phyloP scores from a whole-genome alignment of 176 grass and related monocot species.

The Lolium rigidum region DNA sequence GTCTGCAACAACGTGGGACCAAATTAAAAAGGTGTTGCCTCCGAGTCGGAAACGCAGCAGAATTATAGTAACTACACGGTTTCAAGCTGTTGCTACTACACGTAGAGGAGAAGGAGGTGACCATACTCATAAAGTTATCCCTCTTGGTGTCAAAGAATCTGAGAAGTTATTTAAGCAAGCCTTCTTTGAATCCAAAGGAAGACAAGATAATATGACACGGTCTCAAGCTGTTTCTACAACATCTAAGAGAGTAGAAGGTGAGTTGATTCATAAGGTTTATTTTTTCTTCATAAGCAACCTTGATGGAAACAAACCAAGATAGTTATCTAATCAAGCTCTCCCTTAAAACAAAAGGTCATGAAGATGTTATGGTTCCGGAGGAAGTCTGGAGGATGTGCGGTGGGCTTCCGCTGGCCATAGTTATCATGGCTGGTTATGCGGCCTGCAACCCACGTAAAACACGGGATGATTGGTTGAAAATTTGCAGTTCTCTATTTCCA shows the following conservation, averaged over 20 bases:
- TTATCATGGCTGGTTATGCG: slow-evolving; percentile 11
- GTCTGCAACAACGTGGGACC: background rate
- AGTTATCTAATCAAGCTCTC: too few relatives aligned
- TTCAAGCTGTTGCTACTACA: background rate
- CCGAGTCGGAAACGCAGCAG: background rate
- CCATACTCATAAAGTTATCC: background rate
- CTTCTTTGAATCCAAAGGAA: background rate
- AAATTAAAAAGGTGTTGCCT: background rate
- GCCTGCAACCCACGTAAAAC: slow-evolving; percentile 7
- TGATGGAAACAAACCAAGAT: too few relatives aligned
- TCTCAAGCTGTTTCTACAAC: background rate
- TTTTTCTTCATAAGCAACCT: too few relatives aligned
- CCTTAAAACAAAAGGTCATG: too few relatives aligned
- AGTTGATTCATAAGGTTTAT: too few relatives aligned
- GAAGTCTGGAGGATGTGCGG: background rate
- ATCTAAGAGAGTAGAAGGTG: too few relatives aligned
- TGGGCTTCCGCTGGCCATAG: background rate
- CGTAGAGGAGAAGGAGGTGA: background rate
- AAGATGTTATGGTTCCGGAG: background rate
- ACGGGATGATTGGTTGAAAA: rapidly evolving
- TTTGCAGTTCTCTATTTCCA: background rate
- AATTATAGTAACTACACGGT: slow-evolving; percentile 13
- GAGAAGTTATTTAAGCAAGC: background rate
- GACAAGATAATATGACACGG: background rate
- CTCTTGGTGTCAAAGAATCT: background rate